Evolutionary conservation across 2,329 filamentous ascomycete species (phyloP), one percentile per base, ranked within the genome.

Genomic region (Ophiostoma montium): DNA sequence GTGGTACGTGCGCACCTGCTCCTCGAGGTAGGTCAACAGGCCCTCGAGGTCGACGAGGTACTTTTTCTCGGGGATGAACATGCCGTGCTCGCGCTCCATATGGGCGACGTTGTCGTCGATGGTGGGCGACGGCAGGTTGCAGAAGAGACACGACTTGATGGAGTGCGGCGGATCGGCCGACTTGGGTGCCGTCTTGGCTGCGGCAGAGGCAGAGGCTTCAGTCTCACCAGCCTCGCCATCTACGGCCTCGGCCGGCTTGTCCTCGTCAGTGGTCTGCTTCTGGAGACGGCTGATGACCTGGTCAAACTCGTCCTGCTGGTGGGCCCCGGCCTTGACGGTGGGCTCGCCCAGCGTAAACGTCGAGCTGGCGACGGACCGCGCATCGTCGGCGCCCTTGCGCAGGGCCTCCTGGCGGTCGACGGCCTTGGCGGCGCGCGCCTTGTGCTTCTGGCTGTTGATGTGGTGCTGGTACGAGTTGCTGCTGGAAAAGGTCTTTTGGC

Each of bases 391-490:
- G 76, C 74, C 46, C 68, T 65, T 18, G 67, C 67, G 15, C n/a
- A 48, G 61, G 5, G 27, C 30, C 5, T 3, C 21, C 42, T 32
- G 11, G 42, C 42, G 42, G 15, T 33, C 42, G 42, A 9, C 63
- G 42, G 66, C 59, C 38, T 71, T 70, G 31, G 76, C 71, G 51
- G 83, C 73, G 50, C 80, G 81, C 50, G 77, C 70, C 65, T 81
- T 86, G 67, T 98, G 92, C 66, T 95, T 95, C 58, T 86, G 82
- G 67, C 89, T 95, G 52, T 80, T 81, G 50, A 96, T 65, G 62
- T 98, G 92, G 66, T 96, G 98, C 61, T 82, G 80, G 66, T 84
- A 96, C 32, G 92, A 90, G 67, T 95, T 95, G 62, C 95, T 86
- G 67, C 89, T 96, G 70, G 83, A 96, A 66, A 94, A 98, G 13